These are phyloP conservation scores for Poa pratensis DNA, from an alignment of 176 grass and related monocot species.

Conservation along the genomic window DNA sequence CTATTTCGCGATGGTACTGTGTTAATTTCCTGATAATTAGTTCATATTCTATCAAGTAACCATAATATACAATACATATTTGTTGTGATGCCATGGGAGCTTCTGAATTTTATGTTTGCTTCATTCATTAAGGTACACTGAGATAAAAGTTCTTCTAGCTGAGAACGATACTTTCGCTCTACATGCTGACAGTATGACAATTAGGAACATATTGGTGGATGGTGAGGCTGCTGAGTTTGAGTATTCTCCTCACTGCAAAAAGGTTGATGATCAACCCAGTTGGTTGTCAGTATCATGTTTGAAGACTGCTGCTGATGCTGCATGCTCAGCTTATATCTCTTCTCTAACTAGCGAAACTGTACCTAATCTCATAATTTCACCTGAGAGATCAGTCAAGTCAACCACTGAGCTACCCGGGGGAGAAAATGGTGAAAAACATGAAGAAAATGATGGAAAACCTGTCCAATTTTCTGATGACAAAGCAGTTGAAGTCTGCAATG, in stretches of 20 bases:
- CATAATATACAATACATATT: constrained; percentile 12
- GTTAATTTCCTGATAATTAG: not conserved
- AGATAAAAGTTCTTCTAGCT: constrained; percentile 74
- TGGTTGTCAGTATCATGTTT: constrained; percentile 81
- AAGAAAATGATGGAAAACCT: constrained; percentile 45
- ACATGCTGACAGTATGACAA: constrained; percentile 82
- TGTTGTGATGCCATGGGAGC: not conserved
- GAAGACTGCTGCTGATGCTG: constrained; percentile 84
- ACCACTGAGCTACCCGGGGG: constrained; percentile 53
- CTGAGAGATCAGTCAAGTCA: constrained; percentile 58
- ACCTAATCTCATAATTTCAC: constrained; percentile 79
- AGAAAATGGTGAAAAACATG: constrained; percentile 60
- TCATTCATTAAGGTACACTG: constrained; percentile 74
- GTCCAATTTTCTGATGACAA: constrained; percentile 46
- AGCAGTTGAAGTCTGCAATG: constrained; percentile 67
- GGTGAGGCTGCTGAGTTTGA: constrained; percentile 79
- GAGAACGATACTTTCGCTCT: constrained; percentile 75
- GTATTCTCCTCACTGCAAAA: constrained; percentile 79
- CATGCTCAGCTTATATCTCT: constrained; percentile 70
- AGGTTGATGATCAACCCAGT: constrained; percentile 62
- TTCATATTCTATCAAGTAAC: not conserved
- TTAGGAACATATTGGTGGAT: constrained; percentile 81
- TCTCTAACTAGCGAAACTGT: constrained; percentile 73
- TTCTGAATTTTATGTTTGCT: constrained; percentile 54
- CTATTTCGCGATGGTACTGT: not conserved